These are phyloP conservation scores for Plasmodium vinckei DNA, from an alignment of 169 alveolate genomes.

Conservation along the genomic window DNA sequence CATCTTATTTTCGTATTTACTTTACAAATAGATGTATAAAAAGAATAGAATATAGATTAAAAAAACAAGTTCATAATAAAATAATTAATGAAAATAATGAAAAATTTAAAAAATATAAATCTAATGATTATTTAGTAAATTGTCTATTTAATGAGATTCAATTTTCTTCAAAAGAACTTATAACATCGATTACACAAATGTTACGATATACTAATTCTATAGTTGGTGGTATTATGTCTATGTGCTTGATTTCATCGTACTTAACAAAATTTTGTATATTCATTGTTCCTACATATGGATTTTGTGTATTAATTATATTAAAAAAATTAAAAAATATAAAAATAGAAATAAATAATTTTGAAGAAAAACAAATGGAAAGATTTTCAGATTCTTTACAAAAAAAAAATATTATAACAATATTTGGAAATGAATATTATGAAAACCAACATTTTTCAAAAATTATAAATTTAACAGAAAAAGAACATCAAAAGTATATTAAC, in stretches of 20 bases:
- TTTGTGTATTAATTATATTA: conserved; percentile 14
- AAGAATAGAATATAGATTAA: conserved; percentile 33
- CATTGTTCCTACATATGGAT: conserved; percentile 49
- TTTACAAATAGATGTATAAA: conserved; percentile 57
- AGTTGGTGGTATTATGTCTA: conserved; percentile 47
- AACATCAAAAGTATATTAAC: conserved; percentile 25
- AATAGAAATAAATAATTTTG: conserved; percentile 16
- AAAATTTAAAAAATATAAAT: conserved; percentile 21
- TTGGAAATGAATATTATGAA: conserved; percentile 68
- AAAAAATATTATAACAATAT: conserved; percentile 56
- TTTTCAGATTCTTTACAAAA: conserved; percentile 59
- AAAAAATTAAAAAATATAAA: conserved; percentile 36
- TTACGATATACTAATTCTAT: conserved; percentile 53
- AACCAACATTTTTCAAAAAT: conserved; percentile 34
- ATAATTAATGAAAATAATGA: conserved; percentile 48
- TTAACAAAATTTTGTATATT: conserved; percentile 46
- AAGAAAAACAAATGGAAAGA: conserved; percentile 75
- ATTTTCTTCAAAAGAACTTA: conserved; percentile 38
- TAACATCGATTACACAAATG: conserved; percentile 57
- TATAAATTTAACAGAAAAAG: conserved; percentile 6
- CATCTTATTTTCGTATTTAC: conserved; percentile 61
- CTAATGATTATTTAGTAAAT: conserved; percentile 48
- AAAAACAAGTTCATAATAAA: conserved; percentile 36
- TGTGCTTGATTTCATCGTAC: conserved; percentile 39
- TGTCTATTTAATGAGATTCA: conserved; percentile 53